These are phyloP conservation scores for Microcyclospora tardicrescens DNA, from an alignment of 2,329 filamentous ascomycete species.

Conservation along the genomic window DNA sequence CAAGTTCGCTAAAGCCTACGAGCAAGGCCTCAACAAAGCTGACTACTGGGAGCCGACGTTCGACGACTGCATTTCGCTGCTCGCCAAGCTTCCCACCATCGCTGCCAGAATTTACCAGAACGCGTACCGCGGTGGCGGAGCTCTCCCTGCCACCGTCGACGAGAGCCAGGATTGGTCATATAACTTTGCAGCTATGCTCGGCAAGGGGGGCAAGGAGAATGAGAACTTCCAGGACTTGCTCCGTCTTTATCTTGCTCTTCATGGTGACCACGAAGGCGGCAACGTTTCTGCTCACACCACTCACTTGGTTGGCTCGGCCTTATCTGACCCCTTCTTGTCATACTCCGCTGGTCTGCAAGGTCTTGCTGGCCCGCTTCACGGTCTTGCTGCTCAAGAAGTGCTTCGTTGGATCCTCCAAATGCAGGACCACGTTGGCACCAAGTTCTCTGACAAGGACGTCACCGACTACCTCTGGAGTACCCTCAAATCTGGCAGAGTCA, in stretches of 20 bases:
- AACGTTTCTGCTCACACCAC: conserved; percentile 95
- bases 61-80: conserved; percentile 82
- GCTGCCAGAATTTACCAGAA: conserved; percentile 97
- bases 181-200: conserved; percentile 95
- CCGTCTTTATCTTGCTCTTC: conserved; percentile 84
- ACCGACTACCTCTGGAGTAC: conserved; percentile 85
- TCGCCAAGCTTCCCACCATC: conserved; percentile 92
- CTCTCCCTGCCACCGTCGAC: conserved; percentile 66
- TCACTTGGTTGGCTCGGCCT: conserved; percentile 84
- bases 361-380: conserved; percentile 84
- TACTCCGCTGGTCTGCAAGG: conserved; percentile 94
- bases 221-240: conserved; percentile 93
- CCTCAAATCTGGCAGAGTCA: conserved; percentile 83
- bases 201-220: conserved; percentile 75
- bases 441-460: conserved; percentile 69
- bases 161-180: conserved; percentile 89
- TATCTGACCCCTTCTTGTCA: conserved; percentile 89
- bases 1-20: conserved; percentile 86
- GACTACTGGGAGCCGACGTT: conserved; percentile 99
- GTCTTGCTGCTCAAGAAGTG: conserved; percentile 91
- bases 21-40: conserved; percentile 78
- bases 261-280: conserved; percentile 95
- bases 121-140: conserved; percentile 59
- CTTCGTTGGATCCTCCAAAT: conserved; percentile 94
- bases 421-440: conserved; percentile 71